These are phyloP conservation scores for Lepidium didymum DNA, from an alignment of 345 rosid species.

Conservation along the genomic window DNA sequence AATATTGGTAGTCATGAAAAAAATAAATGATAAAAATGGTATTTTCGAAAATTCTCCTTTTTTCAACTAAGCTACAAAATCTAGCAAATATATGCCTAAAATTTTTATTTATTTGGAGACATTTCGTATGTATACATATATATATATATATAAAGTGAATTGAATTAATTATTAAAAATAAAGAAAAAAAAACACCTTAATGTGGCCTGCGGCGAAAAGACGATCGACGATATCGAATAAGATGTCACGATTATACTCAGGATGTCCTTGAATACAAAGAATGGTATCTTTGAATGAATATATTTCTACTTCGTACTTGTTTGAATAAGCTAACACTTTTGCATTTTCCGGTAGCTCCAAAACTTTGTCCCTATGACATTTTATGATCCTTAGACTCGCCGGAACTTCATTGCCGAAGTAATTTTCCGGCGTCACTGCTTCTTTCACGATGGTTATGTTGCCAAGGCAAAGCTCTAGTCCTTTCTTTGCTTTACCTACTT, in stretches of 20 bases:
- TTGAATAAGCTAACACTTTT: slow-evolving; percentile 65
- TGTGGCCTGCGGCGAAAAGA: slow-evolving; percentile 39
- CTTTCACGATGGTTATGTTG: slow-evolving; percentile 49
- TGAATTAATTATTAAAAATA: background rate
- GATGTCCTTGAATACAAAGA: slow-evolving; percentile 84
- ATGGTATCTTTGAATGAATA: slow-evolving; percentile 46
- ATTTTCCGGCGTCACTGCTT: slow-evolving; percentile 13
- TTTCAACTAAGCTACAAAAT: no score
- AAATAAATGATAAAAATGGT: no score
- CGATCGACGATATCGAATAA: slow-evolving; percentile 62
- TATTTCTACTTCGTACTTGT: slow-evolving; percentile 72
- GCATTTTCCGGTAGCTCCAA: slow-evolving; percentile 69
- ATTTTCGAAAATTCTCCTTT: no score
- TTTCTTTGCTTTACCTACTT: slow-evolving; percentile 47
- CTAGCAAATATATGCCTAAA: no score
- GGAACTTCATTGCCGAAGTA: slow-evolving; percentile 41
- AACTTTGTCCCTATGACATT: slow-evolving; percentile 76
- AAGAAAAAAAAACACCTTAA: slow-evolving; percentile 29
- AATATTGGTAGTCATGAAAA: no score
- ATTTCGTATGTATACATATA: no score
- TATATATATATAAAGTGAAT: background rate
- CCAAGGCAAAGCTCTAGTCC: slow-evolving; percentile 82
- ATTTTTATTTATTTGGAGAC: no score
- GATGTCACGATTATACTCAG: slow-evolving; percentile 78
- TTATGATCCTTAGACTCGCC: slow-evolving; percentile 41